These are phyloP conservation scores for Rhizopogon roseolus DNA, from an alignment of 768 basidiomycete genomes.

Conservation along the genomic window DNA sequence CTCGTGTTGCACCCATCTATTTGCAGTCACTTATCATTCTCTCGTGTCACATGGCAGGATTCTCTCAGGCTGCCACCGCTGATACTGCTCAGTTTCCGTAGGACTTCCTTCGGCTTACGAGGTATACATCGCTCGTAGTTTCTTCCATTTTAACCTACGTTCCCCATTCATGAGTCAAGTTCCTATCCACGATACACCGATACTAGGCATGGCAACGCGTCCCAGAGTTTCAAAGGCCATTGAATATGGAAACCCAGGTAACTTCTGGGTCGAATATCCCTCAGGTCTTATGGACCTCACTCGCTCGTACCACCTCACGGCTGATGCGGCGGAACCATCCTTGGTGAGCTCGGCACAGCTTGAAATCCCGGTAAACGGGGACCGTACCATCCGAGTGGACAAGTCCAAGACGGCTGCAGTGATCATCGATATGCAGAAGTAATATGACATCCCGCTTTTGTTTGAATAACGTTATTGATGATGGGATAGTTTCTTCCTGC, in stretches of 20 bases:
- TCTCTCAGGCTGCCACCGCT: constrained; percentile 8
- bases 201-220: constrained; percentile 41
- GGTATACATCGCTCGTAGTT: background rate
- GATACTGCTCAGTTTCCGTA: background rate
- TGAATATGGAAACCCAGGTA: constrained; percentile 50
- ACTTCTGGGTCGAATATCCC: constrained; percentile 70
- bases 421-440: constrained; percentile 79
- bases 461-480: constrained; percentile 5
- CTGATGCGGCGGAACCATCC: constrained; percentile 25
- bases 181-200: constrained; percentile 33
- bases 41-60: background rate
- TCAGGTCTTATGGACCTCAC: constrained; percentile 59
- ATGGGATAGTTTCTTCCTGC: constrained; percentile 52
- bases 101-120: constrained; percentile 3
- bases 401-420: constrained; percentile 48
- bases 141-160: constrained; percentile 4
- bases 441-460: constrained; percentile 9
- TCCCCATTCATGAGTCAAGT: constrained; percentile 12
- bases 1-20: background rate
- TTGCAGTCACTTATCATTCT: background rate
- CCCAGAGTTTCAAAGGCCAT: constrained; percentile 39
- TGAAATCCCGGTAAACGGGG: constrained; percentile 52
- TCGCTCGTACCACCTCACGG: constrained; percentile 36
- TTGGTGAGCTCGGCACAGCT: constrained; percentile 33
- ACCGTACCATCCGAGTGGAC: constrained; percentile 46